Base-by-base conservation (phyloP, 1,284 basidiomycete genomes). In the Ganoderma meredithae region DNA sequence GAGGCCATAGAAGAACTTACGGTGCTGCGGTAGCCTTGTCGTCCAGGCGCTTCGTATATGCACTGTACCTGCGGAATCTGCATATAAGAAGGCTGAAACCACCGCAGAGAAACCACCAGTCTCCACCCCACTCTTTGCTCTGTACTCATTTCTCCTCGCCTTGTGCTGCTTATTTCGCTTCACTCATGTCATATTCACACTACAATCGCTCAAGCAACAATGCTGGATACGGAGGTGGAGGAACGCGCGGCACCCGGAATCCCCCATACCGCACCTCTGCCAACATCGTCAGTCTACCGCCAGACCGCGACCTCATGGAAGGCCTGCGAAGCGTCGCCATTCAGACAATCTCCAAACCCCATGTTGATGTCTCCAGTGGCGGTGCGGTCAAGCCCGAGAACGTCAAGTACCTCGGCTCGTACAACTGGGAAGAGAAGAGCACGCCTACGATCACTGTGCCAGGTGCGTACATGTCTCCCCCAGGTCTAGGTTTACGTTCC, bases 401-500 rank as follows among this genome's bases (percentile, higher is more conserved):
- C 63, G 76, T 84, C 39, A 68, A 82, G 25, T 85, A 82, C 63
- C 78, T 88, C 62, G 85, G 85, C 3, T 88, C 88, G 0, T 90
- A 88, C 75, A 86, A 85, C 67, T 89, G 88, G 87, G 71, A 80
- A 19, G 80, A 83, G 68, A 60, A 71, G 66, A n/a, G 59, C 0
- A 72, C 78, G 8, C 84, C 87, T 0, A 86, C 85, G 0, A 87
- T 90, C 60, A 79, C 87, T 27, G 85, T 89, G n/a, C 88, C 88
- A 66, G 87, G 88, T 85, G 73, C 19, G 49, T 59, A 22, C 44
- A 12, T 77, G 62, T 9, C 7, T 15, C 8, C 49, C 19, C 43
- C 31, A 39, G 36, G 36, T n/a, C 44, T 39, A 36, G 27, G 36
- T 10, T 33, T 22, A 19, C 44, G 36, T 9, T 31, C 3, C 41